Evolutionary conservation across 306 rosid species (phyloP).

Genomic region (Casuarina equisetifolia): DNA sequence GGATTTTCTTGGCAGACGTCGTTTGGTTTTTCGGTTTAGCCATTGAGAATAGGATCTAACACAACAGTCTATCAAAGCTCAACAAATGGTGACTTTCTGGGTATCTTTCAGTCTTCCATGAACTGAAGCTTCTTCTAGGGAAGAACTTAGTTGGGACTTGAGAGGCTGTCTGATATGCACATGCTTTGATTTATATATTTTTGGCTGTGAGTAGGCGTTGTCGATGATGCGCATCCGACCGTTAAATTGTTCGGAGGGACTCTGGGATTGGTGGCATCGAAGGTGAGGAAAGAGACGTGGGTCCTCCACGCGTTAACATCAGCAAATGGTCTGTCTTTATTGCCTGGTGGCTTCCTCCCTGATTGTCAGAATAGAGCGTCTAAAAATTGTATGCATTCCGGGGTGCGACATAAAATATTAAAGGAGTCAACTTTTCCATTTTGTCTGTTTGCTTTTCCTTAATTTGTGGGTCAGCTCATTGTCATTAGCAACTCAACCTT

Average conservation of each 20-base stretch:
- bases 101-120: slow-evolving; percentile 7
- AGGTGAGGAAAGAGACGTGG: slow-evolving; percentile 33
- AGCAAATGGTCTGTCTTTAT: slow-evolving; percentile 1
- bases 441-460: no score
- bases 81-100: slow-evolving; percentile 24
- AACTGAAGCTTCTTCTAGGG: not conserved
- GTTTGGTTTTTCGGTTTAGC: slow-evolving; percentile 53
- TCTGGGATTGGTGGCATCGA: slow-evolving; percentile 4
- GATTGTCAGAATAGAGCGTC: not conserved
- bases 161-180: slow-evolving; percentile 19
- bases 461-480: no score
- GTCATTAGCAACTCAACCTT: no score
- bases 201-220: slow-evolving; percentile 25
- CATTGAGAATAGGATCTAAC: slow-evolving; percentile 42
- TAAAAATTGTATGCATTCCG: not conserved
- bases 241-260: slow-evolving; percentile 18
- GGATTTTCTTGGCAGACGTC: slow-evolving; percentile 49
- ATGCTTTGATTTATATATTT: slow-evolving; percentile 26
- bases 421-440: not conserved
- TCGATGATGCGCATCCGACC: slow-evolving; percentile 30
- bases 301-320: slow-evolving; percentile 37
- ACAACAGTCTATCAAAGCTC: slow-evolving; percentile 1
- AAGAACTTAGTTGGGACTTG: slow-evolving; percentile 25
- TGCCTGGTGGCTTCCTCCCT: not conserved
- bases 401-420: not conserved